phyloP scores from a whole-genome alignment of 2,329 filamentous ascomycete species.

The Paecilomyces formosus region DNA sequence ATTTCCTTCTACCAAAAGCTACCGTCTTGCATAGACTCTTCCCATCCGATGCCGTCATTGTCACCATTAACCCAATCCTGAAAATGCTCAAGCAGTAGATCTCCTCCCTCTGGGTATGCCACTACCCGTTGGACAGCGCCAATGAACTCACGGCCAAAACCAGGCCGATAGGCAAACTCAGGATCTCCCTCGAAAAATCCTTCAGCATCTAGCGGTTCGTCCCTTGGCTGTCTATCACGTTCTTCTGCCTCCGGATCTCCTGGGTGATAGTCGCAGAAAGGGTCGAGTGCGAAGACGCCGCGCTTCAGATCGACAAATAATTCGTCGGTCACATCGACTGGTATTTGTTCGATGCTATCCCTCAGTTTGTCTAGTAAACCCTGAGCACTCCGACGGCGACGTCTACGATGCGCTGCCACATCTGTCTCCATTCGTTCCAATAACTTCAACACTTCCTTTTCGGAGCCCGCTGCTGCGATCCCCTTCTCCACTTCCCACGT shows the following conservation, averaged over 20 bases:
- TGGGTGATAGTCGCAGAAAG: constrained; percentile 22
- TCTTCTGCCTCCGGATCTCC: constrained; percentile 19
- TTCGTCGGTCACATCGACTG: constrained; percentile 18
- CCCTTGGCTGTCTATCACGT: constrained; percentile 10
- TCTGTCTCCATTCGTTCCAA: constrained; percentile 19
- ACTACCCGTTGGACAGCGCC: constrained; percentile 4
- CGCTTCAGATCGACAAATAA: constrained; percentile 24
- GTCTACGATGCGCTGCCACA: constrained; percentile 12
- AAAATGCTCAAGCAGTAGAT: not conserved
- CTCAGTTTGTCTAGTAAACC: constrained; percentile 16
- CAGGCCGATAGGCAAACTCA: constrained; percentile 5
- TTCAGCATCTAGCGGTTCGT: constrained; percentile 1
- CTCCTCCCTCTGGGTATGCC: not conserved
- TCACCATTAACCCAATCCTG: not conserved
- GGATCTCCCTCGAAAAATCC: constrained; percentile 6
- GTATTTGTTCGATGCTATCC: constrained; percentile 17
- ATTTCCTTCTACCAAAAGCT: not conserved
- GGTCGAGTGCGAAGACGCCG: constrained; percentile 21
- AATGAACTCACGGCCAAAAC: constrained; percentile 8
- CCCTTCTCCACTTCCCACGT: constrained; percentile 12
- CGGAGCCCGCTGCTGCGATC: constrained; percentile 11
- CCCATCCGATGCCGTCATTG: not conserved
- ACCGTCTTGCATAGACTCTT: not conserved
- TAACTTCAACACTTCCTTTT: constrained; percentile 13
- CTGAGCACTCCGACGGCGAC: constrained; percentile 15